Conservation (phyloP, 257 asterid species). For the Marsdenia floribunda region DNA sequence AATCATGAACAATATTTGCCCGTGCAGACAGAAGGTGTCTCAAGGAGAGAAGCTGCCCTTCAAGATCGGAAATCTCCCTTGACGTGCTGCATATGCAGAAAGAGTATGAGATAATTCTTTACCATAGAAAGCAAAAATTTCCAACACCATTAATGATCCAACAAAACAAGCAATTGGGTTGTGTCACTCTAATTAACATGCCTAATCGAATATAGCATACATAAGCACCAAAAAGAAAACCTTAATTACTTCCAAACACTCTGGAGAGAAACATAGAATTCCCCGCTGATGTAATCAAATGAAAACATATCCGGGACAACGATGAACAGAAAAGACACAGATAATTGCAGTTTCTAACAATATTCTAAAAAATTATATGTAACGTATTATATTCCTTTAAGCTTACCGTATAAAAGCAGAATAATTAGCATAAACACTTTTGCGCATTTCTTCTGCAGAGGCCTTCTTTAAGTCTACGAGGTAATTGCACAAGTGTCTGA, state of each 20-base stretch:
- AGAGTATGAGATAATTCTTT: conserved; percentile 17
- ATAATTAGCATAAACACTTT: conserved; percentile 85
- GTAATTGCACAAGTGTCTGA: conserved; percentile 68
- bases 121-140: background rate
- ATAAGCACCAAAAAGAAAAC: background rate
- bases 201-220: too few species aligned
- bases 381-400: background rate
- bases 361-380: background rate
- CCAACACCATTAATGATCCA: too few species aligned
- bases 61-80: conserved; percentile 85
- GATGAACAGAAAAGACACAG: background rate
- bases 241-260: background rate
- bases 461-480: conserved; percentile 77
- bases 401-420: conserved; percentile 75
- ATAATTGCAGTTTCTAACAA: background rate
- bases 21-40: conserved; percentile 65
- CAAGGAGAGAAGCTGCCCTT: conserved; percentile 82
- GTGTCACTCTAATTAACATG: too few species aligned
- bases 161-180: too few species aligned
- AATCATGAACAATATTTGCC: conserved; percentile 57
- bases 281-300: background rate
- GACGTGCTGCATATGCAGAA: conserved; percentile 57
- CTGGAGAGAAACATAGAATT: background rate
- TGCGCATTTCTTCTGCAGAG: conserved; percentile 96
- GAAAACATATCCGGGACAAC: background rate